Base-by-base conservation (phyloP, 2,329 filamentous ascomycete species). In the Diaporthe sp. region DNA sequence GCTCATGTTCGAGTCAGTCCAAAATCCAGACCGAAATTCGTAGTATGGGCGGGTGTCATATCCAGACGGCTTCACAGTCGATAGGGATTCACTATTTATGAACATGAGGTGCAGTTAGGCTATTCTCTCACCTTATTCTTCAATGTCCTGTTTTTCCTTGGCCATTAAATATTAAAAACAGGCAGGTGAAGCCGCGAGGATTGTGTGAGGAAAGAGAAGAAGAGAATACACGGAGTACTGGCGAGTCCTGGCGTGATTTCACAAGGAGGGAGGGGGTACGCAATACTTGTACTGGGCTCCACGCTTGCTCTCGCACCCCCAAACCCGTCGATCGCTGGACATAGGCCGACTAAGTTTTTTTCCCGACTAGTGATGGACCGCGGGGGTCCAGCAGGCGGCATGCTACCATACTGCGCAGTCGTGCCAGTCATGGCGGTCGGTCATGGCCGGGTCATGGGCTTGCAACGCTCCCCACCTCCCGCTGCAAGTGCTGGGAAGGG, bases 401-500 rank as follows among this genome's bases (percentile, higher is more conserved):
- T 67, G 42, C 42, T 52, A 67, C 45, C 45, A 22, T 17, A 4
- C 42, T 38, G 12, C 45, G 28, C 42, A 38, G 61, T 25, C 22
- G 38, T 50, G 45, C 7, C 25, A 19, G 58, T 30, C 58, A 42
- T 42, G 58, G 40, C 19, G 28, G 60, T n/a, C 60, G 35, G 57
- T 60, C 33, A 38, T 15, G 35, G 28, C 55, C 55, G 35, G 42
- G 35, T 40, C 58, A 64, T 52, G 33, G 33, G 64, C 64, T 17
- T 67, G 45, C 64, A 67, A 67, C 64, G 30, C 64, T 67, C 64
- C 45, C 64, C 64, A 67, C 64, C 64, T 28, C 64, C 64, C 64
- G 30, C 7, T 52, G 64, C 64, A 67, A n/a, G 45, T 40, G 64
- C 64, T 52, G 45, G 64, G 64, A 52, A 52, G 28, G 12, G 12